These are phyloP conservation scores for Colletotrichum kahawae DNA, from an alignment of 2,329 filamentous ascomycete genomes.

Conservation along the genomic window DNA sequence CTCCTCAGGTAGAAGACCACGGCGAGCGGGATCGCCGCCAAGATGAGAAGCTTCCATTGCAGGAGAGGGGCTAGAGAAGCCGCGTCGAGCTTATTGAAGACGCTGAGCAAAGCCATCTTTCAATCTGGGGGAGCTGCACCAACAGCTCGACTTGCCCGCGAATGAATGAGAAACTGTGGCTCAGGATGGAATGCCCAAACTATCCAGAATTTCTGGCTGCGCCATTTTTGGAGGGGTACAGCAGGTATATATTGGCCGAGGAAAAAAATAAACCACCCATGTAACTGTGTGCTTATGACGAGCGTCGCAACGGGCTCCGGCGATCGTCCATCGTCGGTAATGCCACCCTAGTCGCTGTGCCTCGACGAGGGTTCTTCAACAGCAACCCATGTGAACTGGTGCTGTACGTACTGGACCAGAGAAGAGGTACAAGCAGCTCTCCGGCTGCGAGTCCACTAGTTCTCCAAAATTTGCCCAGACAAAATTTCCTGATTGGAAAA, in stretches of 20 bases:
- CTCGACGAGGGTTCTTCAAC: not conserved
- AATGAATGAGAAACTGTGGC: not conserved
- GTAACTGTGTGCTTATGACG: not conserved
- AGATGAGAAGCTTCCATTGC: constrained; percentile 1
- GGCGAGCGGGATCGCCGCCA: not conserved
- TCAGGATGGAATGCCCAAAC: not conserved
- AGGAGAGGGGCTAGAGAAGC: not conserved
- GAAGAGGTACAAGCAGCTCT: not conserved
- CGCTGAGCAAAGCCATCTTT: not conserved
- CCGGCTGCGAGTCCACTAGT: not conserved
- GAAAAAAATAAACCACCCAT: not conserved
- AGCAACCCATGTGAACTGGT: not conserved
- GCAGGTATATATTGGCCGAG: not conserved
- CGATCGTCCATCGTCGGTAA: not conserved
- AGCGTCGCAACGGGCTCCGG: not conserved
- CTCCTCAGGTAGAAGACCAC: not conserved
- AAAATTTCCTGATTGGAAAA: not conserved
- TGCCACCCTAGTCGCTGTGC: not conserved
- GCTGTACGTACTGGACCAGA: not conserved
- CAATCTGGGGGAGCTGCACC: not conserved
- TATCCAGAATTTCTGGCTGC: not conserved
- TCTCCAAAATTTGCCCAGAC: not conserved
- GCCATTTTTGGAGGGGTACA: constrained; percentile 9
- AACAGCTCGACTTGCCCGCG: not conserved
- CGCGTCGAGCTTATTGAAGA: not conserved